Evolutionary conservation across 2,329 filamentous ascomycete species (phyloP).

Genomic region (Botryotinia narcissicola): DNA sequence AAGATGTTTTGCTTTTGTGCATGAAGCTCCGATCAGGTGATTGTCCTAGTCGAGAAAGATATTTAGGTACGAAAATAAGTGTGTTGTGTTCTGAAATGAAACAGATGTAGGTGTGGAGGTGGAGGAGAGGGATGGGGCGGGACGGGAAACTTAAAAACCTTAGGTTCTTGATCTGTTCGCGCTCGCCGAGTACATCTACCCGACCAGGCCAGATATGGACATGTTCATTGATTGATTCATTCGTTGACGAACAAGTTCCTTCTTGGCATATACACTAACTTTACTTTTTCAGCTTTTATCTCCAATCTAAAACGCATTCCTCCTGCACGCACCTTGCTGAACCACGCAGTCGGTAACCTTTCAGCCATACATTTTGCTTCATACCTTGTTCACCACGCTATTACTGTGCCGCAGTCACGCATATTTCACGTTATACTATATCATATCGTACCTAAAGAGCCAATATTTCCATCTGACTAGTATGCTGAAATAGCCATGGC

Average conservation of each 20-base stretch:
- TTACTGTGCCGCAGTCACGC: neutral
- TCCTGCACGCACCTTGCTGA: neutral
- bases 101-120: neutral
- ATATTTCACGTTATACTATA: slow-evolving; percentile 3
- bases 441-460: neutral
- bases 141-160: neutral
- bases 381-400: neutral
- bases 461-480: neutral
- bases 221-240: neutral
- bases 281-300: neutral
- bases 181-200: neutral
- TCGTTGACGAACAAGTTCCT: neutral
- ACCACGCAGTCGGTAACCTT: neutral
- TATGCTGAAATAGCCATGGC: neutral
- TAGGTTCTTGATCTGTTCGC: neutral
- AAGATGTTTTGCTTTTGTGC: neutral
- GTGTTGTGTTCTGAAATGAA: neutral
- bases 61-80: neutral
- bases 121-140: neutral
- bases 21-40: neutral
- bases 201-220: neutral
- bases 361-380: neutral
- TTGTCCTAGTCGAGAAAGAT: neutral
- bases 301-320: neutral
- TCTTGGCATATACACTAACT: neutral